Base-by-base conservation (phyloP, 192 early-diverging fungal genomes). In the Irineochytrium annulatum region DNA sequence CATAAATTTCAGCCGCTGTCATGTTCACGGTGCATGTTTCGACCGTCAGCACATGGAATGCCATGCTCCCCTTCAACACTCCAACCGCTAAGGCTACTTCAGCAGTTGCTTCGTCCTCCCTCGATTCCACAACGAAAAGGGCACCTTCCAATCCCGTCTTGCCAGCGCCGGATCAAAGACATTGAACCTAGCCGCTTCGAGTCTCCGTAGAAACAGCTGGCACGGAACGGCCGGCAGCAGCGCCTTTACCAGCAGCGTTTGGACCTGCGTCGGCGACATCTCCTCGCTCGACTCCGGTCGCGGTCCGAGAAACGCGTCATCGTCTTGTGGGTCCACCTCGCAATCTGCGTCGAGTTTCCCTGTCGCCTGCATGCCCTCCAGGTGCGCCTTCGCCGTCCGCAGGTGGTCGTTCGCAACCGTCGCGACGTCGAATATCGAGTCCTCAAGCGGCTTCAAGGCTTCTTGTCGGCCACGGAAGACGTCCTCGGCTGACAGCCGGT, bases 391-490 rank as follows among this genome's bases (percentile, higher is more conserved):
- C 31, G 78, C 88, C 32, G 78, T 90, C 45, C 80, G 73, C 51
- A 87, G 71, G 64, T 87, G 93, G 72, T 83, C 89, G 75, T 84
- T 84, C 51, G 86, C 93, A 37, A 75, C 72, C 3, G 91, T 91
- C 0, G 95, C 92, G 55, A 97, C 75, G 24, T 94, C 91, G 64
- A 92, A 88, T 4, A 94, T 82, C 1, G 85, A 88, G 55, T 93
- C 91, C 29, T 83, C 77, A 2, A 95, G 75, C 28, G 77, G 80
- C 14, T 59, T 74, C 55, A 43, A 78, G n/a, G 8, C 11, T 13
- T 62, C 27, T 28, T 26, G 30, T 49, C 59, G 78, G 35, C 69
- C 87, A 37, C 81, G 77, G 57, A 86, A 89, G 27, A 95, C 62
- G 13, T 82, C 80, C 55, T 93, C 89, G 51, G 91, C 78, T 5